These are phyloP conservation scores for Schoenoplectus tabernaemontani DNA, from an alignment of 202 grass and related monocot species.

Conservation along the genomic window DNA sequence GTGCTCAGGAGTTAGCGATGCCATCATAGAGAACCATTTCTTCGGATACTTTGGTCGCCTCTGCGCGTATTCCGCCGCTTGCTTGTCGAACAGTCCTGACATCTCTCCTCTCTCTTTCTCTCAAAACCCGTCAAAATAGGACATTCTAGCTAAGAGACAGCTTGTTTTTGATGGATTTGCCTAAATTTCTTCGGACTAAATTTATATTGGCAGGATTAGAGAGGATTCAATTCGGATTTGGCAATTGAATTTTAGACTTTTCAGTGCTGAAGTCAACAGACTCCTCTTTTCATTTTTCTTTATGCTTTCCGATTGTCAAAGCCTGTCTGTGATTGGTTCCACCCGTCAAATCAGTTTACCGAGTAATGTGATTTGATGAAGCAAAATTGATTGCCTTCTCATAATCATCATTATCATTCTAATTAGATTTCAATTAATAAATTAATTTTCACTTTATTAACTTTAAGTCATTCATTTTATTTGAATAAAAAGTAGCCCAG, in stretches of 20 bases:
- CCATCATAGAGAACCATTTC: constrained; percentile 59
- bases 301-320: neutral
- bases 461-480: too few species aligned
- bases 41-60: constrained; percentile 55
- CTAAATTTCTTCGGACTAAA: neutral
- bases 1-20: constrained; percentile 47
- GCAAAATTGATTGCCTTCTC: too few species aligned
- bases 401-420: too few species aligned
- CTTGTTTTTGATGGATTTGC: neutral
- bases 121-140: neutral
- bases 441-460: too few species aligned
- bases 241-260: neutral
- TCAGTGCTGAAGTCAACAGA: neutral
- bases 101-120: constrained; percentile 21
- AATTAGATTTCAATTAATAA: too few species aligned
- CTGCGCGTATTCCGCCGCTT: constrained; percentile 43
- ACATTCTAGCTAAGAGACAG: neutral
- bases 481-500: too few species aligned
- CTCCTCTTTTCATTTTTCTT: neutral
- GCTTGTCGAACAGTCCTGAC: constrained; percentile 47
- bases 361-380: too few species aligned
- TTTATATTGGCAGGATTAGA: neutral
- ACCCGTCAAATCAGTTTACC: neutral
- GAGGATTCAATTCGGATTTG: neutral
- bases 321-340: neutral